These are phyloP conservation scores for Ottelia alismoides DNA, from an alignment of 106 monocot genomes.

Conservation along the genomic window DNA sequence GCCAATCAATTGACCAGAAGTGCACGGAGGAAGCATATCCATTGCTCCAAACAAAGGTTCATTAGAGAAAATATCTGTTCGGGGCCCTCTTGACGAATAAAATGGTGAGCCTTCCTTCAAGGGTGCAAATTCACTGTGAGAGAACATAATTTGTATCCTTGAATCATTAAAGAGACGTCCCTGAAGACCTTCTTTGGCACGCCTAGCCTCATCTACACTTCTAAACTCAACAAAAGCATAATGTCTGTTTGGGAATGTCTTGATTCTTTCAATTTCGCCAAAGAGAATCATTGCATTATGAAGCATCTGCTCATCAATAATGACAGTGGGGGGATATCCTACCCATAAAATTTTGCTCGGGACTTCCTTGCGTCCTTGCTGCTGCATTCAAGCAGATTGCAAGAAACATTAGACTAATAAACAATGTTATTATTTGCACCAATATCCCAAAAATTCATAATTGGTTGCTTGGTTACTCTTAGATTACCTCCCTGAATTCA, in stretches of 20 bases:
- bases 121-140: constrained; percentile 31
- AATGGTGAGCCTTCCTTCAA: constrained; percentile 18
- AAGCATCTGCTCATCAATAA: constrained; percentile 80
- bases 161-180: constrained; percentile 93
- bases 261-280: constrained; percentile 85
- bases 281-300: constrained; percentile 90
- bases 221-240: constrained; percentile 83
- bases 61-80: constrained; percentile 28
- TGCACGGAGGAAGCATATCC: constrained; percentile 25
- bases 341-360: constrained; percentile 80
- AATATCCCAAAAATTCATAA: no score
- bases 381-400: constrained; percentile 1
- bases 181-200: constrained; percentile 85
- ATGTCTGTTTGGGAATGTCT: constrained; percentile 44
- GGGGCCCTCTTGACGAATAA: constrained; percentile 15
- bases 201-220: constrained; percentile 79
- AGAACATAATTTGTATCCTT: constrained; percentile 72
- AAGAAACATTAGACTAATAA: neutral
- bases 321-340: constrained; percentile 55
- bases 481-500: no score
- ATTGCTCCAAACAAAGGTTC: constrained; percentile 36
- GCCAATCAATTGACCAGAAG: constrained; percentile 19
- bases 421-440: no score
- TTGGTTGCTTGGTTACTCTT: no score
- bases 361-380: constrained; percentile 19